Conservation (phyloP, 129 eudicot genomes). For the Flaveria ramosissima region DNA sequence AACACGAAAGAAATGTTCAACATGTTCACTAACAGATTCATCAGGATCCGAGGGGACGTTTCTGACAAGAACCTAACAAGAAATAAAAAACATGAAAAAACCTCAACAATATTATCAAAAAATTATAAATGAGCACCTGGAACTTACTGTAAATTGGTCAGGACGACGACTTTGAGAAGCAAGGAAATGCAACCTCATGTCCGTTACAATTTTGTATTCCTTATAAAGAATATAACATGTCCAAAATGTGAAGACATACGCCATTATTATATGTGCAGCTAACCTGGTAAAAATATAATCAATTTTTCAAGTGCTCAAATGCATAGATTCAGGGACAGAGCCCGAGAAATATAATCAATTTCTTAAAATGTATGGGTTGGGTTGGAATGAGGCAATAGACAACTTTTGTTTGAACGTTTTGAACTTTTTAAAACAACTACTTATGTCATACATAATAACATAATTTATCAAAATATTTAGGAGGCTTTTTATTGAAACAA, state of each 20-base stretch:
- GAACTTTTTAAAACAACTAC: neutral
- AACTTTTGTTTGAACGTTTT: neutral
- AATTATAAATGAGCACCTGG: conserved; percentile 8
- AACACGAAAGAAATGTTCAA: conserved; percentile 93
- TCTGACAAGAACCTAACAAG: conserved; percentile 82
- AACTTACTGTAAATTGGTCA: conserved; percentile 83
- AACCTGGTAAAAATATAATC: conserved; percentile 51
- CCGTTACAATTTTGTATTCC: conserved; percentile 61
- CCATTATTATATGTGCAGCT: conserved; percentile 70
- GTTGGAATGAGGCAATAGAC: neutral
- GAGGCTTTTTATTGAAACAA: neutral
- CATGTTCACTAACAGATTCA: conserved; percentile 84
- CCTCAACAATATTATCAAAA: neutral
- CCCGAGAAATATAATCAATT: neutral
- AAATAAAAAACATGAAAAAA: conserved; percentile 9
- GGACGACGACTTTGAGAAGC: conserved; percentile 75
- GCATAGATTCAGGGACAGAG: neutral
- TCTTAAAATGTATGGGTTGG: neutral
- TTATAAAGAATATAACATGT: conserved; percentile 66
- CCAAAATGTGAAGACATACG: conserved; percentile 80
- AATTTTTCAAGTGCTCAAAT: conserved; percentile 16
- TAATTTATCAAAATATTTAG: neutral
- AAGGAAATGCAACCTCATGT: conserved; percentile 70
- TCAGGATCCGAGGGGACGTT: conserved; percentile 89
- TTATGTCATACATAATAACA: neutral